Percentiles rank a stretch among this genome's conserved stretches.
Evolutionary conservation across 202 grass and related monocot genomes (phyloP).

Genomic region (Carex sylvatica): DNA sequence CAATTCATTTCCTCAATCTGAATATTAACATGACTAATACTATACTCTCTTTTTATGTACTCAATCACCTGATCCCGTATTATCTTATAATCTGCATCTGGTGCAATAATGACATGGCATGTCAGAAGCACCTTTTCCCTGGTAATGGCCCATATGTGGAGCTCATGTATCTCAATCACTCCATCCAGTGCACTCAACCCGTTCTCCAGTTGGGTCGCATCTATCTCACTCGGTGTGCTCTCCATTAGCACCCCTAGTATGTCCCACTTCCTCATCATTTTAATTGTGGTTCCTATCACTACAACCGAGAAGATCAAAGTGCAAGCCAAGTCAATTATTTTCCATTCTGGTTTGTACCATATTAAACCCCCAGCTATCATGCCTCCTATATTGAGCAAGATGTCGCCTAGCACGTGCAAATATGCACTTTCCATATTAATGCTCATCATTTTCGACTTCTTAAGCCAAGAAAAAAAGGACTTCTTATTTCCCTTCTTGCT

Average conservation of each 20-base stretch:
- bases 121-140: conserved; percentile 84
- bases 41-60: conserved; percentile 88
- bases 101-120: conserved; percentile 77
- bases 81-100: conserved; percentile 55
- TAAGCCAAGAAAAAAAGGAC: too few relatives aligned
- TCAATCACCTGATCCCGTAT: conserved; percentile 83
- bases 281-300: conserved; percentile 73
- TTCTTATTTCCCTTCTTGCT: too few relatives aligned
- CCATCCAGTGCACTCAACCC: conserved; percentile 67
- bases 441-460: too few relatives aligned
- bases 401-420: conserved; percentile 82
- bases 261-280: conserved; percentile 53
- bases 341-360: conserved; percentile 94
- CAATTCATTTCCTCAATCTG: conserved; percentile 54
- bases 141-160: conserved; percentile 98
- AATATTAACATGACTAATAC: conserved; percentile 96
- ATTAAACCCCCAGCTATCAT: conserved; percentile 90
- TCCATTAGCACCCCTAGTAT: conserved; percentile 94
- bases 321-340: conserved; percentile 90
- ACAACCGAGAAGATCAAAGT: conserved; percentile 83
- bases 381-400: conserved; percentile 77
- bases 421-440: conserved; percentile 84
- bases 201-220: conserved; percentile 67
- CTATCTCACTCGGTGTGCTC: conserved; percentile 85
- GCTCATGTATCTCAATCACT: conserved; percentile 76